These are phyloP conservation scores for Dactylis glomerata DNA, from an alignment of 176 grass and related monocot genomes.

Conservation along the genomic window DNA sequence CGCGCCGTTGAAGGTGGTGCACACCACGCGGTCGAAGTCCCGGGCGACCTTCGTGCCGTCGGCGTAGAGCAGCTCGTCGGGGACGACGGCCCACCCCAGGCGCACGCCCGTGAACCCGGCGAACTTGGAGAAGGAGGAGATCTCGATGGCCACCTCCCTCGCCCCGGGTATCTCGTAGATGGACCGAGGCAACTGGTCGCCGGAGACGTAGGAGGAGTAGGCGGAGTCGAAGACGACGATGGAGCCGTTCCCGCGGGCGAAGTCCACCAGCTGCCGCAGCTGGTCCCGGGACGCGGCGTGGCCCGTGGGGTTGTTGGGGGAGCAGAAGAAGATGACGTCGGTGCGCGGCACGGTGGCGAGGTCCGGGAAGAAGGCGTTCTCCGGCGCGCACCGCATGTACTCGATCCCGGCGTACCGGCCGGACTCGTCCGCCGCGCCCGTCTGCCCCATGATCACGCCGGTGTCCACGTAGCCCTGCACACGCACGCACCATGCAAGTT, in stretches of 20 bases:
- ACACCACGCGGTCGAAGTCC: constrained; percentile 89
- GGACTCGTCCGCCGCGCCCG: constrained; percentile 39
- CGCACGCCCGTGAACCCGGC: constrained; percentile 93
- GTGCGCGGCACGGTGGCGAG: constrained; percentile 58
- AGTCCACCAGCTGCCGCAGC: constrained; percentile 65
- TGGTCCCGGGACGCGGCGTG: constrained; percentile 68
- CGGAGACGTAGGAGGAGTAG: constrained; percentile 65
- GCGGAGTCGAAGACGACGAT: constrained; percentile 84
- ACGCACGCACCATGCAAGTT: neutral
- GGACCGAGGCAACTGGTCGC: constrained; percentile 31
- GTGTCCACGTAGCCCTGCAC: constrained; percentile 85
- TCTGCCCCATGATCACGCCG: constrained; percentile 89
- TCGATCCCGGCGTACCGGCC: constrained; percentile 62
- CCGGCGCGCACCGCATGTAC: constrained; percentile 81
- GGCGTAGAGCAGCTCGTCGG: constrained; percentile 71
- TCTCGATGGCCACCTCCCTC: constrained; percentile 95
- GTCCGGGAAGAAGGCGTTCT: constrained; percentile 90
- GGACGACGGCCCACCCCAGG: constrained; percentile 81
- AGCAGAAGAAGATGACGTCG: constrained; percentile 98
- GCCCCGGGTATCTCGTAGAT: constrained; percentile 92
- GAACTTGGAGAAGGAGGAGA: constrained; percentile 91
- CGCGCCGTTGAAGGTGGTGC: constrained; percentile 94
- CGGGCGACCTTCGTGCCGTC: constrained; percentile 46
- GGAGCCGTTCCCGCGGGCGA: constrained; percentile 77
- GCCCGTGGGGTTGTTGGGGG: constrained; percentile 93